These are phyloP conservation scores for Suillus plorans DNA, from an alignment of 768 basidiomycete species.

Conservation along the genomic window DNA sequence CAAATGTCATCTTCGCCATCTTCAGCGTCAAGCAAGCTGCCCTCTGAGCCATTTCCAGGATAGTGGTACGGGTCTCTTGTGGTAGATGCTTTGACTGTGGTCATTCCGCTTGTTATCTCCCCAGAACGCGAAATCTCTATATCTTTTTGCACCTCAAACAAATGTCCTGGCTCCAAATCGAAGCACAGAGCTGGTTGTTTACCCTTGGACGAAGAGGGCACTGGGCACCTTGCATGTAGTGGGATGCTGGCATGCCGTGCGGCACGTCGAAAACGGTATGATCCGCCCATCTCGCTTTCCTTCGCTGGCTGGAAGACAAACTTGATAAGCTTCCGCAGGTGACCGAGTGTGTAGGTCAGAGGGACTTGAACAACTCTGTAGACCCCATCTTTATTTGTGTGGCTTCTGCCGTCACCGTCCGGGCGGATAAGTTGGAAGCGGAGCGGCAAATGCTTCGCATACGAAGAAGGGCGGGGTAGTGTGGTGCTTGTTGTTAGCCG, in stretches of 20 bases:
- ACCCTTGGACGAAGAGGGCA: slow-evolving; percentile 16
- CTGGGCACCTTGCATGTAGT: neutral
- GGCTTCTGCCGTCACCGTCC: slow-evolving; percentile 21
- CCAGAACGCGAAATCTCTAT: slow-evolving; percentile 46
- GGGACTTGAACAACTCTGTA: slow-evolving; percentile 71
- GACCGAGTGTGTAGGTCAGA: slow-evolving; percentile 65
- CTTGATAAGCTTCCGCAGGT: slow-evolving; percentile 59
- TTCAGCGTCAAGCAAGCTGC: slow-evolving; percentile 29
- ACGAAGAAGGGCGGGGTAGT: slow-evolving; percentile 41
- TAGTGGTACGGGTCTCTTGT: slow-evolving; percentile 48
- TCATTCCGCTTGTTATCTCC: slow-evolving; percentile 50
- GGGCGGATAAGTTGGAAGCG: slow-evolving; percentile 58
- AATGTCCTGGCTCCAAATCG: slow-evolving; percentile 40
- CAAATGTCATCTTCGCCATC: slow-evolving; percentile 46
- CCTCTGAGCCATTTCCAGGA: slow-evolving; percentile 39
- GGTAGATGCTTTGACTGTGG: slow-evolving; percentile 52
- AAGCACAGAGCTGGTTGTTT: slow-evolving; percentile 18
- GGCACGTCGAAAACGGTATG: slow-evolving; percentile 17
- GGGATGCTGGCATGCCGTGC: slow-evolving; percentile 26
- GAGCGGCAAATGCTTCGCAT: slow-evolving; percentile 60
- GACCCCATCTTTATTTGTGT: slow-evolving; percentile 44
- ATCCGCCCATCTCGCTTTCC: slow-evolving; percentile 23
- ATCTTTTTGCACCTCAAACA: slow-evolving; percentile 61
- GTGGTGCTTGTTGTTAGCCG: slow-evolving; percentile 37
- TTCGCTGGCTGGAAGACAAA: slow-evolving; percentile 50